These are phyloP conservation scores for Chalciporus sp. DNA, from an alignment of 1,284 basidiomycete genomes.

Conservation along the genomic window DNA sequence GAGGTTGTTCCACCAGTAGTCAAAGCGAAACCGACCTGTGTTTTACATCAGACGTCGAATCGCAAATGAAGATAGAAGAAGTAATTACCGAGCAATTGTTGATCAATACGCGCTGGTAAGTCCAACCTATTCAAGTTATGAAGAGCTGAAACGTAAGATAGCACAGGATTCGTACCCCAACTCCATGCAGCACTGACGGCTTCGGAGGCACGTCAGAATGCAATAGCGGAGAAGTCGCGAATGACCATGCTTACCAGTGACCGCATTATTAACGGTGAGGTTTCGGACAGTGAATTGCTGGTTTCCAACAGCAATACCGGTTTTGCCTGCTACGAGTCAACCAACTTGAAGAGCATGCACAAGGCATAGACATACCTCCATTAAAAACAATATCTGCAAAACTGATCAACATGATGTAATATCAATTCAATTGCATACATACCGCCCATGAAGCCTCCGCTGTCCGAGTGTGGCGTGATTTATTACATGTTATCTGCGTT, in stretches of 20 bases:
- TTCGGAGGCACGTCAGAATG: constrained; percentile 10
- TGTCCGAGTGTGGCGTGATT: constrained; percentile 19
- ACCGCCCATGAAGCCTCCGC: constrained; percentile 65
- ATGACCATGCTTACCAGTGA: constrained; percentile 16
- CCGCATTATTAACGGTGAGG: constrained; percentile 47
- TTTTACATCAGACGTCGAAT: not conserved
- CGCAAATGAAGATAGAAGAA: not conserved
- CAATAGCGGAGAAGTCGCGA: not conserved
- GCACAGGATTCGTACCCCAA: constrained; percentile 40
- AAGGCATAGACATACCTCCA: constrained; percentile 36
- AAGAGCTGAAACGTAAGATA: not conserved
- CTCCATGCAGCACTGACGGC: constrained; percentile 45
- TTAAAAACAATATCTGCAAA: constrained; percentile 52
- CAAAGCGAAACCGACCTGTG: constrained; percentile 47
- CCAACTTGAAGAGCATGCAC: not conserved
- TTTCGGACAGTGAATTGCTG: constrained; percentile 38
- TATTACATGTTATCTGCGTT: constrained; percentile 30
- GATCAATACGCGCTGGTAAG: constrained; percentile 49
- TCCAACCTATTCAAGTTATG: constrained; percentile 39
- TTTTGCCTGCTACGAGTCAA: constrained; percentile 34
- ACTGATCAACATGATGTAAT: constrained; percentile 1
- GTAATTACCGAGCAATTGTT: constrained; percentile 44
- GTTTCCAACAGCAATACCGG: constrained; percentile 35
- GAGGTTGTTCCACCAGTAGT: constrained; percentile 42
- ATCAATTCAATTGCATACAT: constrained; percentile 1